Percentiles rank a stretch among this genome's conserved stretches.
Evolutionary conservation across 2,329 filamentous ascomycete genomes (phyloP).

Genomic region (Nothophoma quercina): DNA sequence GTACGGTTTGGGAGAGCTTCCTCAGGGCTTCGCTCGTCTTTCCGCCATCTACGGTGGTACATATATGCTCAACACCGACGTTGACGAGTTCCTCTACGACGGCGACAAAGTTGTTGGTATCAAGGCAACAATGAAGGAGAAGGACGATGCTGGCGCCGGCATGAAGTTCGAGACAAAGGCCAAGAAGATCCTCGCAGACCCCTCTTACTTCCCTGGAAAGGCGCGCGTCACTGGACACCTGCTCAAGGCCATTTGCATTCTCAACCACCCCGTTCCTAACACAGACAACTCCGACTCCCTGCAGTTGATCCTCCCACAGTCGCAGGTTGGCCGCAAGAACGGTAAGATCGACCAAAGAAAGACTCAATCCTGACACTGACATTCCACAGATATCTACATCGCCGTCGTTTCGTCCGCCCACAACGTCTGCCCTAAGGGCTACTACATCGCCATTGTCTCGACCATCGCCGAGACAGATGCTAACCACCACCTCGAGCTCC

Average conservation of each 20-base stretch:
- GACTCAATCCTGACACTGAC: conserved; percentile 13
- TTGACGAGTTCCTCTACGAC: conserved; percentile 90
- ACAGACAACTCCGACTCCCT: conserved; percentile 88
- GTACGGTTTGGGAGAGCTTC: conserved; percentile 95
- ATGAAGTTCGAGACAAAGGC: conserved; percentile 97
- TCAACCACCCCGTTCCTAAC: conserved; percentile 92
- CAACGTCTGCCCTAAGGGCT: conserved; percentile 98
- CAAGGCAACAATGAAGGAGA: conserved; percentile 94
- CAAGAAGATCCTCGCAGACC: conserved; percentile 94
- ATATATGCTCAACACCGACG: conserved; percentile 97
- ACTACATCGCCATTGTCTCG: conserved; percentile 98
- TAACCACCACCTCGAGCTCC: conserved; percentile 95
- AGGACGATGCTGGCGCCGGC: conserved; percentile 73
- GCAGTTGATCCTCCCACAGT: conserved; percentile 97
- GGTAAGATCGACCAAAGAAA: conserved; percentile 63
- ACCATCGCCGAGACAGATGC: conserved; percentile 91
- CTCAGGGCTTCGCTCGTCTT: conserved; percentile 95
- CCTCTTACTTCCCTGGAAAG: conserved; percentile 94
- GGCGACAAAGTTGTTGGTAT: conserved; percentile 88
- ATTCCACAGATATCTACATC: conserved; percentile 83
- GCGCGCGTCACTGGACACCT: conserved; percentile 87
- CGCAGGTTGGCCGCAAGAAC: conserved; percentile 94
- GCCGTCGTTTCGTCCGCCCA: conserved; percentile 94
- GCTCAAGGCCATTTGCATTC: conserved; percentile 94
- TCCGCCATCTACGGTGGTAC: conserved; percentile 98